Evolutionary conservation across 208 protist genomes (phyloP).

Genomic region (Trypanosomatidae sp.): DNA sequence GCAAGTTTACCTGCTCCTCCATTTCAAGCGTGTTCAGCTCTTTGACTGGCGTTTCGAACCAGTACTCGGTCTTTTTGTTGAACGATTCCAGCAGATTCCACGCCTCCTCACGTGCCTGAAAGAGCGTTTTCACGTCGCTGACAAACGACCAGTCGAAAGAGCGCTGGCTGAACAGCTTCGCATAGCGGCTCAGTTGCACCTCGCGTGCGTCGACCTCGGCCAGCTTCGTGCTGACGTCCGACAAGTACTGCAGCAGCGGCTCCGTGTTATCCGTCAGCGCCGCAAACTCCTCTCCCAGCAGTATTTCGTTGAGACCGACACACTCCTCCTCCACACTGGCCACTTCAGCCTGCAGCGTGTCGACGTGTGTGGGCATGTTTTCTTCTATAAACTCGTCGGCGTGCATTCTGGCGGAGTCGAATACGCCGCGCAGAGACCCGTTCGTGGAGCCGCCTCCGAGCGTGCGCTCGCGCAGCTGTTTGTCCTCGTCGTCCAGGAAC

Average conservation of each 20-base stretch:
- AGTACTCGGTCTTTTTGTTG: conserved; percentile 78
- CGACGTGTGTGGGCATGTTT: conserved; percentile 70
- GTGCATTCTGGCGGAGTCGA: conserved; percentile 80
- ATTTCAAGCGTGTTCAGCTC: conserved; percentile 83
- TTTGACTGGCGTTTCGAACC: conserved; percentile 82
- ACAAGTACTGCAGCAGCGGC: conserved; percentile 85
- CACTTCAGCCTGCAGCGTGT: conserved; percentile 69
- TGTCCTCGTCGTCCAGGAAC: conserved; percentile 88
- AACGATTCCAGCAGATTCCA: conserved; percentile 87
- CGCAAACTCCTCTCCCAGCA: conserved; percentile 87
- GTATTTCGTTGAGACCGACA: conserved; percentile 76
- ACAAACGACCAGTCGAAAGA: conserved; percentile 87
- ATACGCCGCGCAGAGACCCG: conserved; percentile 74
- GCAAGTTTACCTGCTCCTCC: conserved; percentile 84
- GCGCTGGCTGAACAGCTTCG: conserved; percentile 74
- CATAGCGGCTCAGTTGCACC: conserved; percentile 76
- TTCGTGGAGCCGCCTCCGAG: conserved; percentile 63
- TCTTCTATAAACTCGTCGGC: conserved; percentile 91
- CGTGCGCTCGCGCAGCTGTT: conserved; percentile 86
- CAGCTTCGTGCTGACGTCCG: conserved; percentile 76
- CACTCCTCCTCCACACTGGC: conserved; percentile 88
- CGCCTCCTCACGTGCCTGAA: conserved; percentile 66
- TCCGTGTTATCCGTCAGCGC: conserved; percentile 75
- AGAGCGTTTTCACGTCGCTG: conserved; percentile 51
- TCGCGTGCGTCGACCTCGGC: conserved; percentile 69